These are phyloP conservation scores for Phytopythium vexans DNA, from an alignment of 352 stramenopile species.

Conservation along the genomic window DNA sequence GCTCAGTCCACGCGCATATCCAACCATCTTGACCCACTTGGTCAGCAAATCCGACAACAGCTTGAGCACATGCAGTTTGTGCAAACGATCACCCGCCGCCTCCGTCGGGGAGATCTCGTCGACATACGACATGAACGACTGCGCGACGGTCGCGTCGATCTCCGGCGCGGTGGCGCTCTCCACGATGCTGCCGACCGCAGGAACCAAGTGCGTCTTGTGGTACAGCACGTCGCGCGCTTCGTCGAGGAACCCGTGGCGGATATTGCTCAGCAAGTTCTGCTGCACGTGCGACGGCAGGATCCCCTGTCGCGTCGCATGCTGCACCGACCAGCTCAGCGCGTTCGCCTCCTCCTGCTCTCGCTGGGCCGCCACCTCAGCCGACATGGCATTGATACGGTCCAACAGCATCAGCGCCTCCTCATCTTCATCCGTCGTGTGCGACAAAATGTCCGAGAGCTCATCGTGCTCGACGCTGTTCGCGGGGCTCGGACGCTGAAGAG, in stretches of 20 bases:
- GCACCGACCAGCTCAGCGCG: slow-evolving; percentile 62
- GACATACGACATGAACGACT: slow-evolving; percentile 54
- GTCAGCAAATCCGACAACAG: slow-evolving; percentile 66
- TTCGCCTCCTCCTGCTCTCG: slow-evolving; percentile 72
- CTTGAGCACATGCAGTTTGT: slow-evolving; percentile 74
- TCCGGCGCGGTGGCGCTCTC: slow-evolving; percentile 34
- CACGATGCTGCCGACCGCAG: slow-evolving; percentile 62
- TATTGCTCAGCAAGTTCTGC: slow-evolving; percentile 61
- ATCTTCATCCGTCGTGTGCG: slow-evolving; percentile 59
- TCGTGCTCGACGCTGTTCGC: slow-evolving; percentile 34
- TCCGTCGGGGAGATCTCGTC: slow-evolving; percentile 58
- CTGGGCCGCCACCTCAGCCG: slow-evolving; percentile 62
- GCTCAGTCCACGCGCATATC: slow-evolving; percentile 53
- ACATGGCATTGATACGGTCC: slow-evolving; percentile 62
- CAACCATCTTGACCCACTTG: slow-evolving; percentile 76
- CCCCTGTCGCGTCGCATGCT: slow-evolving; percentile 61
- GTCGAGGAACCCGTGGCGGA: slow-evolving; percentile 53
- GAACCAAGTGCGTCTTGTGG: slow-evolving; percentile 73
- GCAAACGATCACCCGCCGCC: slow-evolving; percentile 31
- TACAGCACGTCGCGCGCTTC: slow-evolving; percentile 81
- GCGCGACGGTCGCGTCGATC: slow-evolving; percentile 26
- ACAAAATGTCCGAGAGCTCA: slow-evolving; percentile 46
- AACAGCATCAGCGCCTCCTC: slow-evolving; percentile 61
- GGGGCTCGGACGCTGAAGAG: slow-evolving; percentile 3
- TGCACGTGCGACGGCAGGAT: slow-evolving; percentile 63